Evolutionary conservation across 2,329 filamentous ascomycete species (phyloP), one percentile per base, ranked within the genome.

Genomic region (Microsporum audouinii): DNA sequence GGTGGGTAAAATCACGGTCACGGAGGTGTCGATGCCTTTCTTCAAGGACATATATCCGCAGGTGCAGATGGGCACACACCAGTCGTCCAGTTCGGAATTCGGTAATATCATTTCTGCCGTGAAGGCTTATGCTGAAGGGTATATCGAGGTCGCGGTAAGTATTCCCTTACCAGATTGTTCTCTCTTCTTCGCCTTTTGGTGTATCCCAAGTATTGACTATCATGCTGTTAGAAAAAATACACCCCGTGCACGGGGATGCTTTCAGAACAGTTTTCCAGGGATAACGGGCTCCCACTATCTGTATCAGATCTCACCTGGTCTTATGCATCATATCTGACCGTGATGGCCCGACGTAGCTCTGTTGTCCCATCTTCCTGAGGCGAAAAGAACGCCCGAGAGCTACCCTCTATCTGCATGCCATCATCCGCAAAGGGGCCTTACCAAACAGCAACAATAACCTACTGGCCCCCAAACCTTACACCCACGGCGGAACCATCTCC

Each of bases 1-100:
- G 56, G 73, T 78, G n/a, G 84, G 83, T 1, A 83, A 78, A 4
- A 81, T 92, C 67, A 80, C 79, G 1, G 81, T 92, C 53, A 86
- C 85, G 2, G 75, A 78, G 0, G 79, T 79, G 2, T 90, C 87
- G 0, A 78, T 90, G 3, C 71, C 81, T 1, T 92, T 94, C 76
- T 92, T 91, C 81, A 73, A 78, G 63, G 85, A 85, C 65, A 76
- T 89, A 8, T 80, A 82, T 59, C 77, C 83, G 2, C 77, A 78
- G 1, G 78, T 84, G 7, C 72, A 80, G 2, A 71, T 77, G 1
- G 88, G 88, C 53, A 88, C 83, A 0, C 91, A 88, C 71, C 68
- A 75, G 10, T 83, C 84, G 23, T 80, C 81, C 6, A 78, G 76
- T 2, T 69, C 76, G 3, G 65, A 64, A 5, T 71, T 72, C 58